Evolutionary conservation across 345 rosid genomes (phyloP), one percentile per base, ranked within the genome.

Genomic region (Turnera subulata): DNA sequence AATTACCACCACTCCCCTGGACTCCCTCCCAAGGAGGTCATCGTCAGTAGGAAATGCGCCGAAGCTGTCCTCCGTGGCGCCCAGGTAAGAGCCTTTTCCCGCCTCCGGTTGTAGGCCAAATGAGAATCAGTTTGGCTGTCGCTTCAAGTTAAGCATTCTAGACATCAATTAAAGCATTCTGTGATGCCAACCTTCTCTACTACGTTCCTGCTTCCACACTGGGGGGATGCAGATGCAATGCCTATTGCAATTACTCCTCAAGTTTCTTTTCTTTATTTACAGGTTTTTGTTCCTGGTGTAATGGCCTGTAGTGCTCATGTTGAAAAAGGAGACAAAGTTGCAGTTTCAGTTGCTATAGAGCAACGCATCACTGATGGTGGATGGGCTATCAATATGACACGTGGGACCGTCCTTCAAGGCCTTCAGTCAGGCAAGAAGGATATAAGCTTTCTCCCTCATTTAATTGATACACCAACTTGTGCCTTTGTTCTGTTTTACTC

Each of bases 31-130:
- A 93, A 93, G 70, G 99, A 93, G 77, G 96, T 89, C 13, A 73
- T 93, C n/a, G 97, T 93, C 35, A 87, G 99, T 63, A 81, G 97
- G 63, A 93, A 93, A 76, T 93, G 99, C 69, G 97, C 94, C 61
- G 99, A 93, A 74, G 91, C 99, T 42, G 97, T 93, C 80, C 95
- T 93, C 39, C 84, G 97, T 48, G 99, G 99, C 68, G 99, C 99
- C 63, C 97, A 89, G 96, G 99, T 91, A 59, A 55, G 39, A 46
- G 44, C 9, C n/a, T 37, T 40, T 3, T 45, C 15, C 2, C 6
- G 15, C n/a, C n/a, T n/a, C 2, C 21, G 11, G 6, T 9, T 48
- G 11, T 48, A 11, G 25, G 14, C 21, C 52, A 11, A 23, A 12
- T 48, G 55, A 6, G 9, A 13, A 15, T 12, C 12, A 45, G 9